Evolutionary conservation across 2,329 filamentous ascomycete species (phyloP).

Genomic region (Capronia americana): DNA sequence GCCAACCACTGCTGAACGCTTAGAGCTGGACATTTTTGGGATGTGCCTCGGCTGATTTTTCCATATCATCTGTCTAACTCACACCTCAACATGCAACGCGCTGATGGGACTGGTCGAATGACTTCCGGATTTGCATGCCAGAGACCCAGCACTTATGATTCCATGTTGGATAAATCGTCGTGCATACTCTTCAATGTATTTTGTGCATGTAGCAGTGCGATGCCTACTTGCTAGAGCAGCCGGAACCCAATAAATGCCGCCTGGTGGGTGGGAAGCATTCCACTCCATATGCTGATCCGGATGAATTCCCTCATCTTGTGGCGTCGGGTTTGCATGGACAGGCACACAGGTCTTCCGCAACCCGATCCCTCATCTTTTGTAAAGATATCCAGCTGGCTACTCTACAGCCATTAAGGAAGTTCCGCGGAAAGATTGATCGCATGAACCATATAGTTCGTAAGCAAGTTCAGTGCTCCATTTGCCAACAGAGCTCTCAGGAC

Average conservation of each 20-base stretch:
- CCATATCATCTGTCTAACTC: background rate
- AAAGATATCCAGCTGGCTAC: background rate
- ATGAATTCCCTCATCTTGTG: background rate
- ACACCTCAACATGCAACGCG: background rate
- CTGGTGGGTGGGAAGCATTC: background rate
- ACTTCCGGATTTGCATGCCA: background rate
- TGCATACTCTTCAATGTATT: background rate
- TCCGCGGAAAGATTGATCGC: no score
- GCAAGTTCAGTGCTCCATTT: background rate
- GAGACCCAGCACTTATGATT: background rate
- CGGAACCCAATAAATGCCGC: background rate
- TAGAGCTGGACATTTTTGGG: background rate
- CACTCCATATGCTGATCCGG: background rate
- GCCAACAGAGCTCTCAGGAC: background rate
- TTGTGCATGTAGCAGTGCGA: background rate
- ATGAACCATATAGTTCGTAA: background rate
- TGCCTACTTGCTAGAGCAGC: background rate
- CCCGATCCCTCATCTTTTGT: no score
- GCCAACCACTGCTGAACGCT: constrained; percentile 1
- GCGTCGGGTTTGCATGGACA: background rate
- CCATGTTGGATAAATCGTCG: background rate
- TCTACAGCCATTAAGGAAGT: background rate
- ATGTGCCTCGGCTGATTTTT: background rate
- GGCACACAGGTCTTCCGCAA: no score
- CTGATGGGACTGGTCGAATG: background rate